These are phyloP conservation scores for Kregervanrija delftensis DNA, from an alignment of 805 yeast genomes.

Conservation along the genomic window DNA sequence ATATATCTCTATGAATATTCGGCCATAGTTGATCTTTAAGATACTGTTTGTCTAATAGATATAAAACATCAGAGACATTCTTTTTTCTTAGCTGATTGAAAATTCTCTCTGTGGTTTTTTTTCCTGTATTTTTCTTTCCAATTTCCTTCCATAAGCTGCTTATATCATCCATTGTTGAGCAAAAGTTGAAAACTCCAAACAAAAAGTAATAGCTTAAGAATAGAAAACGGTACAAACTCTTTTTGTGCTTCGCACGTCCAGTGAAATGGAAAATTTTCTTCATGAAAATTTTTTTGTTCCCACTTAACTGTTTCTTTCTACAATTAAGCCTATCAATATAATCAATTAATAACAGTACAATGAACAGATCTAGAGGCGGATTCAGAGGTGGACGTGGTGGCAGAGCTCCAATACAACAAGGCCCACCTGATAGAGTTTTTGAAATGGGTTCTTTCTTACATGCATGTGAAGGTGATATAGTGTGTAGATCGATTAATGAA, in stretches of 20 bases:
- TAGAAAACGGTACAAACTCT: too few species aligned
- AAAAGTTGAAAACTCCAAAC: background rate
- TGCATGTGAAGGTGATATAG: slow-evolving; percentile 94
- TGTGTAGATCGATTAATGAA: slow-evolving; percentile 89
- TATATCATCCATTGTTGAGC: background rate
- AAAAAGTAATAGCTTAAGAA: background rate
- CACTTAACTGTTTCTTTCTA: slow-evolving; percentile 2
- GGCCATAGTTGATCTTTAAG: too few species aligned
- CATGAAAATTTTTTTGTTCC: background rate
- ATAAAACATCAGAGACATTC: too few species aligned
- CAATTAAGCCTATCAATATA: background rate
- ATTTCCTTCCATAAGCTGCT: too few species aligned
- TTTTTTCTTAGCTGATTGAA: too few species aligned
- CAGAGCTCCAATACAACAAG: slow-evolving; percentile 62
- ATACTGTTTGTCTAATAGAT: too few species aligned
- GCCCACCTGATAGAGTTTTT: slow-evolving; percentile 92
- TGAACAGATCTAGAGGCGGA: slow-evolving; percentile 69
- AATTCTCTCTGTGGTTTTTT: too few species aligned
- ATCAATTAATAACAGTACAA: slow-evolving; percentile 16
- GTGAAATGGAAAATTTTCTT: background rate
- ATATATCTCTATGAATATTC: too few species aligned
- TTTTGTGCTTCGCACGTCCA: too few species aligned
- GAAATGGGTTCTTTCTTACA: slow-evolving; percentile 94
- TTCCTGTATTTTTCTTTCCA: too few species aligned
- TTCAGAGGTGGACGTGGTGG: slow-evolving; percentile 71